phyloP scores from a whole-genome alignment of 768 basidiomycete species.

The Epithele typhae region DNA sequence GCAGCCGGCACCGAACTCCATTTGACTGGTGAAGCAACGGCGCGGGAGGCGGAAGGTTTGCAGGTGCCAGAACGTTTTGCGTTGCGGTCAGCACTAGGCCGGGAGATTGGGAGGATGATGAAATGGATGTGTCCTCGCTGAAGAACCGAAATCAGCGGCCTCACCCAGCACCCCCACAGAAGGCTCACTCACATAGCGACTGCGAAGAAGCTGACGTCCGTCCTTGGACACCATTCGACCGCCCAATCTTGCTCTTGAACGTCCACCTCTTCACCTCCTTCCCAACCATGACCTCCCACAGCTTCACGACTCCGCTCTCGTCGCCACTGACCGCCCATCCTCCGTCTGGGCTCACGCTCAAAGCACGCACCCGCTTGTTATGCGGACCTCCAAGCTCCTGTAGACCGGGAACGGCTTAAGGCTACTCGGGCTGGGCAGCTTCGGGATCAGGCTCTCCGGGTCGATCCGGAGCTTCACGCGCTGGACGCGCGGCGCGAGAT shows the following conservation, averaged over 20 bases:
- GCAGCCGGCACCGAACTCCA: conserved; percentile 53
- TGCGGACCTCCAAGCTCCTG: conserved; percentile 71
- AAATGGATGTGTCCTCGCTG: conserved; percentile 83
- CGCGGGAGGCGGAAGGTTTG: conserved; percentile 56
- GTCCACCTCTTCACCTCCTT: conserved; percentile 85
- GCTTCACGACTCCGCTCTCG: conserved; percentile 76
- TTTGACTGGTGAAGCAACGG: conserved; percentile 61
- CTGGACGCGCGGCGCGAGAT: conserved; percentile 91
- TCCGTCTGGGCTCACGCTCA: conserved; percentile 83
- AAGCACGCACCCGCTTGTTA: conserved; percentile 62
- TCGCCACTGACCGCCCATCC: conserved; percentile 91
- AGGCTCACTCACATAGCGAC: conserved; percentile 64
- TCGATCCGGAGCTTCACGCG: conserved; percentile 87
- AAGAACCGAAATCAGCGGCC: background rate
- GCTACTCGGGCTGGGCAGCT: conserved; percentile 88
- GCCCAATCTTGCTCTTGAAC: conserved; percentile 77
- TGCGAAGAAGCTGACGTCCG: conserved; percentile 74
- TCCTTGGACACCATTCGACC: conserved; percentile 91
- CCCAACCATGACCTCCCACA: conserved; percentile 93
- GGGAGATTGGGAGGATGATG: conserved; percentile 79
- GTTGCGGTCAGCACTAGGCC: conserved; percentile 50
- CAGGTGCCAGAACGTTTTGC: conserved; percentile 56
- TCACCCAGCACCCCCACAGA: conserved; percentile 3
- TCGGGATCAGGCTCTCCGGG: conserved; percentile 87
- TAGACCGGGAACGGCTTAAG: conserved; percentile 94